phyloP scores from a whole-genome alignment of 2,329 filamentous ascomycete species.

The Alternaria viburni region DNA sequence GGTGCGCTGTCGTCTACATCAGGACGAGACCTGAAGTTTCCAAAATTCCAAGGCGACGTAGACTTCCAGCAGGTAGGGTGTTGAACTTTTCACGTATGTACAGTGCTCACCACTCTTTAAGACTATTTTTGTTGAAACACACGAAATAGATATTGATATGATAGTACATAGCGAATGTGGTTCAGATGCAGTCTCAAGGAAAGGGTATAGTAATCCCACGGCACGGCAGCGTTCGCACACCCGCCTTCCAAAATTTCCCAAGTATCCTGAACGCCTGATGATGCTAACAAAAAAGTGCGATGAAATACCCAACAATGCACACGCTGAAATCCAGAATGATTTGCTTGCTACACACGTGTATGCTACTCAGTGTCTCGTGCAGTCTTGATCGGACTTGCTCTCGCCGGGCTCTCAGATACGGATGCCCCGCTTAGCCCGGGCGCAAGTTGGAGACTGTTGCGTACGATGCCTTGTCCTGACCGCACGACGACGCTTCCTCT shows the following conservation, averaged over 20 bases:
- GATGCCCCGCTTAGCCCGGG: constrained; percentile 25
- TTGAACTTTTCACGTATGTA: neutral
- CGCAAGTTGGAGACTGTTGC: constrained; percentile 48
- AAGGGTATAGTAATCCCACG: neutral
- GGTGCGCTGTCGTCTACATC: neutral
- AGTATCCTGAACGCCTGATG: constrained; percentile 7
- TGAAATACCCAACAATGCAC: constrained; percentile 3
- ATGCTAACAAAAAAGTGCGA: constrained; percentile 18
- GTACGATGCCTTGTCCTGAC: constrained; percentile 38
- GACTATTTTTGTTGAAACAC: neutral
- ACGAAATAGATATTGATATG: constrained; percentile 2
- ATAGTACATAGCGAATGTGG: constrained; percentile 12
- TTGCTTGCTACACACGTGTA: neutral
- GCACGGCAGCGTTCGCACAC: neutral
- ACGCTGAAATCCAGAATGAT: constrained; percentile 1
- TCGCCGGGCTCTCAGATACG: constrained; percentile 33
- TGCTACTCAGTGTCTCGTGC: constrained; percentile 53
- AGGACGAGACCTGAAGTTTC: neutral
- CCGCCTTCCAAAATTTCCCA: neutral
- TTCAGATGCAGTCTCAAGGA: neutral
- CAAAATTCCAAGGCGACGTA: neutral
- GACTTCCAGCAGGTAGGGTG: neutral
- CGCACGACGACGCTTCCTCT: constrained; percentile 21
- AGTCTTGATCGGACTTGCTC: constrained; percentile 53
- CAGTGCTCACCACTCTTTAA: neutral